A percentile compares a stretch with the other conserved stretches of the same genome.
phyloP scores from a whole-genome alignment of 148 eudicot genomes.

The Polygonum maritimum region DNA sequence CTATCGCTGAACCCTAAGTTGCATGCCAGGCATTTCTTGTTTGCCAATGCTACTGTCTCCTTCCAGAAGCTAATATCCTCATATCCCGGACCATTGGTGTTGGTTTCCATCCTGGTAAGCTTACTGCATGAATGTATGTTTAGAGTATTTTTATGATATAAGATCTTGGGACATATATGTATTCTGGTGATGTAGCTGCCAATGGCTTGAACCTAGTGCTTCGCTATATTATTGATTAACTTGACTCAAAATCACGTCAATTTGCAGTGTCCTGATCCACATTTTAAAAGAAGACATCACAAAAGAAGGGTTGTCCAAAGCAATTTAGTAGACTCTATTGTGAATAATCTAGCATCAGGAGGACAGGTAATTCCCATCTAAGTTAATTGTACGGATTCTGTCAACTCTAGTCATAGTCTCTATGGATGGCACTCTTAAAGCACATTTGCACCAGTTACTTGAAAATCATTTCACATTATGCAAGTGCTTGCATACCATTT shows the following conservation, averaged over 20 bases:
- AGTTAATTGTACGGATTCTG: background rate
- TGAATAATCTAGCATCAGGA: conserved; percentile 35
- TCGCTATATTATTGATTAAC: background rate
- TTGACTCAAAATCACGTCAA: conserved; percentile 2
- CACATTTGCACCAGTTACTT: background rate
- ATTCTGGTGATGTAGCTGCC: background rate
- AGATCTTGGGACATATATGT: background rate
- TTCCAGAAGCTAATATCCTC: conserved; percentile 66
- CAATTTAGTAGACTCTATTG: conserved; percentile 70
- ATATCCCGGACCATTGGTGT: conserved; percentile 82
- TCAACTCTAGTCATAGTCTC: background rate
- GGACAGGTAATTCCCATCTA: conserved; percentile 59
- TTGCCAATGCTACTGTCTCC: conserved; percentile 78
- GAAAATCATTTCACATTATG: background rate
- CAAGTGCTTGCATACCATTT: background rate
- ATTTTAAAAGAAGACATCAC: conserved; percentile 77
- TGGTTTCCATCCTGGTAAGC: conserved; percentile 88
- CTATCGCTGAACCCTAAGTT: conserved; percentile 16
- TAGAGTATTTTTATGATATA: background rate
- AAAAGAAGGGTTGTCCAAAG: conserved; percentile 90
- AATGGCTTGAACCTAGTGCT: background rate
- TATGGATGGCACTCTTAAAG: background rate
- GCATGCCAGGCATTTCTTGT: conserved; percentile 66
- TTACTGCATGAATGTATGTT: background rate
- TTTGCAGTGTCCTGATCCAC: conserved; percentile 93